Evolutionary conservation across 2,329 filamentous ascomycete genomes (phyloP).

Genomic region (Phyllosticta citriasiana): DNA sequence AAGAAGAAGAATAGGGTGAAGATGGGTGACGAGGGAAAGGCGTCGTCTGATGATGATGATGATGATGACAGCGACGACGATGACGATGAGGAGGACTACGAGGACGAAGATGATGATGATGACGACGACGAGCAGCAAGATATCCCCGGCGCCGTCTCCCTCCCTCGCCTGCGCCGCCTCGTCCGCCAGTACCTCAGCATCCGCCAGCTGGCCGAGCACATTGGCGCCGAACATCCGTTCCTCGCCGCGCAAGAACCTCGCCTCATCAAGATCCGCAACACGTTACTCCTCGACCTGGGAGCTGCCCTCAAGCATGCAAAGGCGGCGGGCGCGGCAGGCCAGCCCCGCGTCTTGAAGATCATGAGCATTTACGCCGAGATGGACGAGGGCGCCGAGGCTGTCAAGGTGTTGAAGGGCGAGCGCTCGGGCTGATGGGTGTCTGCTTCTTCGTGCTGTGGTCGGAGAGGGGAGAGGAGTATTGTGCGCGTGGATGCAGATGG

Average conservation of each 20-base stretch:
- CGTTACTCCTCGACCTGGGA: slow-evolving; percentile 54
- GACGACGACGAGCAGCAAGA: background rate
- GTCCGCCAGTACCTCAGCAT: slow-evolving; percentile 50
- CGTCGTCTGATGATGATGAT: slow-evolving; percentile 15
- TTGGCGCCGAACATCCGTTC: slow-evolving; percentile 54
- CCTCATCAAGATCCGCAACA: slow-evolving; percentile 49
- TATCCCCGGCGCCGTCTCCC: slow-evolving; percentile 13
- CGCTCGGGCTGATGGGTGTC: background rate
- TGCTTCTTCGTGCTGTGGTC: no score
- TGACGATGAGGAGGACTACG: slow-evolving; percentile 25
- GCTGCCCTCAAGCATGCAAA: slow-evolving; percentile 51
- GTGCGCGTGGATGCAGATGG: background rate
- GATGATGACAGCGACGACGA: slow-evolving; percentile 19
- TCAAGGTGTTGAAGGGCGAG: slow-evolving; percentile 36
- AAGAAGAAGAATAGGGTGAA: slow-evolving; percentile 10
- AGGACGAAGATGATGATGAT: slow-evolving; percentile 23
- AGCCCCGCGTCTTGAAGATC: slow-evolving; percentile 42
- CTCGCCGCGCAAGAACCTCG: slow-evolving; percentile 47
- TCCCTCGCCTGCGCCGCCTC: slow-evolving; percentile 43
- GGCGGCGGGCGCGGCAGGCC: slow-evolving; percentile 27
- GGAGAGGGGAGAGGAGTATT: no score
- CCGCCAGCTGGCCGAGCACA: slow-evolving; percentile 38
- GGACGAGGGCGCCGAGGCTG: slow-evolving; percentile 49
- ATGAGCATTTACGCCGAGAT: slow-evolving; percentile 52
- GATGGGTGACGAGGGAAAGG: slow-evolving; percentile 15